Evolutionary conservation across 805 yeast species (phyloP), one percentile per base, ranked within the genome.

Genomic region (Groenewaldozyma salmanticensis): DNA sequence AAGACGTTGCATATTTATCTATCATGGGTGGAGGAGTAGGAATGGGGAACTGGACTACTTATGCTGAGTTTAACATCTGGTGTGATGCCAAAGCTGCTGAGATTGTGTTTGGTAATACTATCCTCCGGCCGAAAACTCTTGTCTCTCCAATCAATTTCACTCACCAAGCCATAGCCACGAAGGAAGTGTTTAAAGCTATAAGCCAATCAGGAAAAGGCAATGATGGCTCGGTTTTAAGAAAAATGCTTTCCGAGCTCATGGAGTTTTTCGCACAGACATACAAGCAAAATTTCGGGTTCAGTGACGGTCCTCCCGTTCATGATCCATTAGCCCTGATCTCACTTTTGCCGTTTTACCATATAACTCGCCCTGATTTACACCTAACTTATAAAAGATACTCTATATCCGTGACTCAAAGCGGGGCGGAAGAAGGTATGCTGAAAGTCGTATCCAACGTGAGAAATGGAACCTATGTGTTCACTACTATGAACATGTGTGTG

Each of bases 11-110:
- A 39, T 69, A 61, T 39, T 57, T 86, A 15, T 67, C 82, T 9
- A 70, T 82, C 17, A 84, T 86, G 94, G 95, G 95, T 11, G 94
- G 94, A 2, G 71, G 73, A 7, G 50, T 68, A 31, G 54, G 58
- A 22, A 44, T 52, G 4, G 77, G 79, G 1, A 76, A 77, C 50
- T 52, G 62, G 42, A 68, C 77, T 3, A 60, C 63, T 16, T 67
- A 66, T 37, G 77, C 90, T 4, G 94, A 86, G 57, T 85, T 82
- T 65, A 86, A 86, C 59, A 68, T 82, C 29, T 70, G 72, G 65
- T 67, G 75, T 39, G 96, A 86, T 57, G 85, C 94, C 1, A 68
- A 70, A 32, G 94, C 95, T 4, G 84, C 95, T 0, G 60, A 72
- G 20, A 55, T 60, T 13, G 69, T 85, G 2, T 60, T 85, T 4